Percentiles rank a stretch among this genome's conserved stretches.
Conservation (phyloP, 371 early-diverging fungal species). For the Coemansia sp. region DNA sequence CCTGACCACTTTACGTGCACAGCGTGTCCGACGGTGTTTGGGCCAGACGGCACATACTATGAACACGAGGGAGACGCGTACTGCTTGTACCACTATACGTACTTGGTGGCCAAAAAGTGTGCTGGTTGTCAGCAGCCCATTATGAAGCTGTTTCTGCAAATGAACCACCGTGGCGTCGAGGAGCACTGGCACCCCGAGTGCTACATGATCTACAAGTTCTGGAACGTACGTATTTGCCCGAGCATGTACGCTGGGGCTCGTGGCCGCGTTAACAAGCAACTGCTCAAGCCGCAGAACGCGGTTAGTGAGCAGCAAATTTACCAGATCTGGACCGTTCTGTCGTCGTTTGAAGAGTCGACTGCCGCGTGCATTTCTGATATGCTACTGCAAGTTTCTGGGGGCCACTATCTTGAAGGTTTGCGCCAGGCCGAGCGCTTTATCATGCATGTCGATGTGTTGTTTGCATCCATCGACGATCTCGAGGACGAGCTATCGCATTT, state of each 20-base stretch:
- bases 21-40: constrained; percentile 87
- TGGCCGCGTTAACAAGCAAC: constrained; percentile 49
- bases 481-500: constrained; percentile 62
- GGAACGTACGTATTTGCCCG: constrained; percentile 53
- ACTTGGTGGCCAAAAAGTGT: constrained; percentile 80
- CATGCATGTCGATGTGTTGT: constrained; percentile 88
- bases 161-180: constrained; percentile 59
- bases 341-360: constrained; percentile 94
- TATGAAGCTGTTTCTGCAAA: constrained; percentile 90
- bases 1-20: constrained; percentile 95
- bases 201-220: constrained; percentile 91
- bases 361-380: constrained; percentile 97
- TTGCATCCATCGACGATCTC: constrained; percentile 84
- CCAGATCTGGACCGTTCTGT: constrained; percentile 88
- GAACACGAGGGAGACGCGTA: constrained; percentile 83
- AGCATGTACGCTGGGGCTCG: constrained; percentile 43
- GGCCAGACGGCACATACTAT: constrained; percentile 92
- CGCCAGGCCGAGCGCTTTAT: constrained; percentile 90
- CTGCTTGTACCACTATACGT: constrained; percentile 90
- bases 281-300: constrained; percentile 38
- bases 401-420: constrained; percentile 78
- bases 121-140: constrained; percentile 92
- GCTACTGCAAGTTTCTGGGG: constrained; percentile 87
- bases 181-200: constrained; percentile 96
- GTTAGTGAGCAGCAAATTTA: constrained; percentile 82